These are phyloP conservation scores for Colletotrichum acutatum DNA, from an alignment of 2,329 filamentous ascomycete species.

Conservation along the genomic window DNA sequence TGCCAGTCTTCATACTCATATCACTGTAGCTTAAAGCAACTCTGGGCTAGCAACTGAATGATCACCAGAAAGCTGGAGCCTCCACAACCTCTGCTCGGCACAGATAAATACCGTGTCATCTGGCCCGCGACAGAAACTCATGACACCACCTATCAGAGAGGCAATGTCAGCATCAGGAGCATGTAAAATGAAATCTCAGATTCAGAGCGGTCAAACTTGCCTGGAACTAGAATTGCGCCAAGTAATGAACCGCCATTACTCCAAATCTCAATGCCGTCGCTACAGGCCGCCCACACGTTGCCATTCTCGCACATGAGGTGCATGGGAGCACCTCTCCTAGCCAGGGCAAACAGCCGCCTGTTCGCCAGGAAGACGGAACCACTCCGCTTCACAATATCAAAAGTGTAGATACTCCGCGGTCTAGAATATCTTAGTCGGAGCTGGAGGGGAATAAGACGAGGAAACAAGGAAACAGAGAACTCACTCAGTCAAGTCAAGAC, in stretches of 20 bases:
- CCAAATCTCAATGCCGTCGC: slow-evolving; percentile 63
- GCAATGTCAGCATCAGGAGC: neutral
- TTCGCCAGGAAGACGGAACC: slow-evolving; percentile 57
- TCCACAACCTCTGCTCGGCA: slow-evolving; percentile 58
- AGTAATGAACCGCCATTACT: slow-evolving; percentile 54
- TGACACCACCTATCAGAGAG: slow-evolving; percentile 48
- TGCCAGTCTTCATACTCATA: too few relatives aligned
- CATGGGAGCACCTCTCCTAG: slow-evolving; percentile 56
- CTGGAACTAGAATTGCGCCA: slow-evolving; percentile 51
- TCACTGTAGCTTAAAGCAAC: neutral
- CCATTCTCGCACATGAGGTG: slow-evolving; percentile 56
- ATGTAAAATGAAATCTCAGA: neutral
- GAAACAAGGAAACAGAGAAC: slow-evolving; percentile 26
- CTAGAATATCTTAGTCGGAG: slow-evolving; percentile 35
- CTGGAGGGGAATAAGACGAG: neutral
- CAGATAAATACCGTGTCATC: slow-evolving; percentile 58
- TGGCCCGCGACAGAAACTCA: slow-evolving; percentile 57
- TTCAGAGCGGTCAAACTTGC: slow-evolving; percentile 38
- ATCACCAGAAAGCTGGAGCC: slow-evolving; percentile 45
- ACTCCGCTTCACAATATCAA: slow-evolving; percentile 53
- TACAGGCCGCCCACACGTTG: slow-evolving; percentile 59
- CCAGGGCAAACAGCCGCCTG: slow-evolving; percentile 63
- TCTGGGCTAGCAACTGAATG: neutral
- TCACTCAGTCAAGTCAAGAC: slow-evolving; percentile 37
- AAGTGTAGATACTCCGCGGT: slow-evolving; percentile 57